Percentiles rank a stretch among this genome's conserved stretches.
These are phyloP conservation scores for Pleurozium schreberi DNA, from an alignment of 225 moss, liverwort and hornwort genomes.

Conservation along the genomic window DNA sequence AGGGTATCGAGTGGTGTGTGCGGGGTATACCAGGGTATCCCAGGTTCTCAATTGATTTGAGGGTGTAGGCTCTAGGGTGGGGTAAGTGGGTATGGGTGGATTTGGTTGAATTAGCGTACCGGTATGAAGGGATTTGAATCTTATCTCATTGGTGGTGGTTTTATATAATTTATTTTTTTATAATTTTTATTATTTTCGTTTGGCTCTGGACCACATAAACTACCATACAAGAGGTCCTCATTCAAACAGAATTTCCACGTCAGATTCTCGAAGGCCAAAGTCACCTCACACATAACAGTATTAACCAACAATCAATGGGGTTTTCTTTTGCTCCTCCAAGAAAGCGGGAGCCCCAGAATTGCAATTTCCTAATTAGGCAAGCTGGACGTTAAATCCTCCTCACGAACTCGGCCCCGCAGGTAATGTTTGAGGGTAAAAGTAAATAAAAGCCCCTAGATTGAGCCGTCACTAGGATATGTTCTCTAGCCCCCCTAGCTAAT, in stretches of 20 bases:
- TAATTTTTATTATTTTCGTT: background rate
- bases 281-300: background rate
- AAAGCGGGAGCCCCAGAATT: fast-evolving
- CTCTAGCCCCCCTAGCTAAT: too few species aligned
- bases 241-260: background rate
- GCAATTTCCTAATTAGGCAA: fast-evolving
- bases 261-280: background rate
- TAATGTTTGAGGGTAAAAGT: too few species aligned
- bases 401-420: too few species aligned
- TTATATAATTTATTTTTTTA: background rate
- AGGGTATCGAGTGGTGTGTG: background rate
- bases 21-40: background rate
- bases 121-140: background rate
- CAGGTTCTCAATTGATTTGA: background rate
- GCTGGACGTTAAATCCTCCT: too few species aligned
- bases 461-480: too few species aligned
- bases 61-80: background rate
- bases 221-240: background rate
- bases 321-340: background rate
- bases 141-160: background rate
- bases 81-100: background rate
- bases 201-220: too few species aligned
- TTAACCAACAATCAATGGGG: fast-evolving
- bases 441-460: too few species aligned
- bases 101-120: background rate